These are phyloP conservation scores for Lachnellula cervina DNA, from an alignment of 2,329 filamentous ascomycete species.

Conservation along the genomic window DNA sequence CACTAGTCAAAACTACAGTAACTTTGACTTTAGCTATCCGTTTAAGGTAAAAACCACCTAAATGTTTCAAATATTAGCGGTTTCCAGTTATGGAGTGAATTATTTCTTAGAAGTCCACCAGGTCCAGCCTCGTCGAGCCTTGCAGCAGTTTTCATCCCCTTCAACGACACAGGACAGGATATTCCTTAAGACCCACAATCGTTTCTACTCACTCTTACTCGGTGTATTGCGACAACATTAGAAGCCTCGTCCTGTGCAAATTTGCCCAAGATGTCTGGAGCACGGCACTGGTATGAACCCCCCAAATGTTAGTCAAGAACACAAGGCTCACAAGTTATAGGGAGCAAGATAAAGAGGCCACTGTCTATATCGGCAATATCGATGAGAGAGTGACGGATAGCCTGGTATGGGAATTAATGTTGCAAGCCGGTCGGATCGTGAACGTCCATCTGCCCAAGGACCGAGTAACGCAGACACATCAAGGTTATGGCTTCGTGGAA, in stretches of 20 bases:
- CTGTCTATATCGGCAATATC: slow-evolving; percentile 96
- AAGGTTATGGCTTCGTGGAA: slow-evolving; percentile 98
- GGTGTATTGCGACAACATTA: too few relatives aligned
- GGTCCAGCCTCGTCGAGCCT: slow-evolving; percentile 8
- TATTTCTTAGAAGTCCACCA: not conserved
- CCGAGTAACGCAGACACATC: slow-evolving; percentile 91
- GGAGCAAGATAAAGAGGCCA: slow-evolving; percentile 98
- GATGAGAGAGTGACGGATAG: slow-evolving; percentile 91
- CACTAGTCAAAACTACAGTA: not conserved
- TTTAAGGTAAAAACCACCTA: too few relatives aligned
- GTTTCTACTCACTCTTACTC: too few relatives aligned
- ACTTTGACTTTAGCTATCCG: not conserved
- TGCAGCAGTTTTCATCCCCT: slow-evolving; percentile 10
- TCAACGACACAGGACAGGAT: not conserved
- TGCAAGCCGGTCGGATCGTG: slow-evolving; percentile 93
- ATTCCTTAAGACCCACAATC: not conserved
- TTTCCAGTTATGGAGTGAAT: not conserved
- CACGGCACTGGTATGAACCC: slow-evolving; percentile 63
- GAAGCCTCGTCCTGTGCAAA: not conserved
- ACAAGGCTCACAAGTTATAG: slow-evolving; percentile 40
- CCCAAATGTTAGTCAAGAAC: not conserved
- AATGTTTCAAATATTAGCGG: not conserved
- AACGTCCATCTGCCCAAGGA: slow-evolving; percentile 99
- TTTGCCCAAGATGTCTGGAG: slow-evolving; percentile 37
- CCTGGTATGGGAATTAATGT: slow-evolving; percentile 95